Base-by-base conservation (phyloP, 2,329 filamentous ascomycete genomes). In the Pleoardoris graminearum region DNA sequence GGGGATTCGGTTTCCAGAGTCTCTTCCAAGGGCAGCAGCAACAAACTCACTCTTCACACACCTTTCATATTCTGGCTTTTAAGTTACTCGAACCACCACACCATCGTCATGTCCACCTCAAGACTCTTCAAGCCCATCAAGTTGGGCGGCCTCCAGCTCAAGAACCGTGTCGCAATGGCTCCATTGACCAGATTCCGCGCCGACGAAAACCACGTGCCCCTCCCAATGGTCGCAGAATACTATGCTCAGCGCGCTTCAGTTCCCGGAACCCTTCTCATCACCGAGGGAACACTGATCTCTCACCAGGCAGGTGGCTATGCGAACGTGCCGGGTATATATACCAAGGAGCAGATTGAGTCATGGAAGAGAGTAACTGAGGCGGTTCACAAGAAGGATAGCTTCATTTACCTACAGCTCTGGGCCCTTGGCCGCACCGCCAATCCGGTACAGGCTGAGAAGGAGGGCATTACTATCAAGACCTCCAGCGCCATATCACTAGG, bases 381-480 rank as follows among this genome's bases (percentile, higher is more conserved):
- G 0, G 84, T 89, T 0, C 87, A 90, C 66, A 76, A 75, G 19
- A 85, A 85, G 60, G 82, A 82, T 4, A 80, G 77, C 16, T 83
- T 77, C 63, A 84, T 88, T 46, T 87, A 78, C 70, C 68, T 79
- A 1, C 87, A 89, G 63, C 75, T 89, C 0, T 88, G 84, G 78
- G 80, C 79, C 0, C 73, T 84, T 5, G 85, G 87, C 4, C 80
- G 86, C 3, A 77, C 79, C 3, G 81, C 81, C 0, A 68, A 75
- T 53, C 66, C 71, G 0, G 54, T 68, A 1, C 62, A 74, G 4
- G 59, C 76, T 14, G 61, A 69, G 21, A 62, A 63, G n/a, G 68
- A 76, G 19, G 64, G 72, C 56, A 57, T 73, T 57, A 51, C 68
- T 54, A 48, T 72, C 60, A 53, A 63, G 65, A 55, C 68, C 61